phyloP scores from a whole-genome alignment of 1,139 yeast species.

The Yamadazyma atmosphaerica region DNA sequence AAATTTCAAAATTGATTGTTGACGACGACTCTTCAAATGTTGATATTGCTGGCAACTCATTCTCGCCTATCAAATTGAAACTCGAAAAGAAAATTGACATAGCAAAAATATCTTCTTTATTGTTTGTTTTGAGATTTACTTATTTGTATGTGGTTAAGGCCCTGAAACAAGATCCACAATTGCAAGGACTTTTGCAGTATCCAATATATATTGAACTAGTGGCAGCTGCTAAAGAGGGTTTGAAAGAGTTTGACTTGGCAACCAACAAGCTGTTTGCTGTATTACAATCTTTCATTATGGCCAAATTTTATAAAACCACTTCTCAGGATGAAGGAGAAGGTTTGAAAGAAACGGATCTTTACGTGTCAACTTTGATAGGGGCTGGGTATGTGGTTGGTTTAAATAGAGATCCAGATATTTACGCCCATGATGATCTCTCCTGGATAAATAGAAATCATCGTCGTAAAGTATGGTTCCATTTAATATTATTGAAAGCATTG shows the following conservation, averaged over 20 bases:
- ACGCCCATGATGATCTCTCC: slow-evolving; percentile 26
- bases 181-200: slow-evolving; percentile 13
- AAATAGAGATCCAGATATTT: slow-evolving; percentile 48
- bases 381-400: slow-evolving; percentile 52
- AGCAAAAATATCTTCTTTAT: slow-evolving; percentile 26
- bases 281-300: slow-evolving; percentile 44
- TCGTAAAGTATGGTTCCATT: slow-evolving; percentile 45
- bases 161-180: neutral
- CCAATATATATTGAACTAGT: slow-evolving; percentile 32
- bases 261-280: slow-evolving; percentile 45
- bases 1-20: slow-evolving; percentile 19
- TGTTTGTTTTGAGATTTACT: slow-evolving; percentile 27
- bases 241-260: slow-evolving; percentile 36
- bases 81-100: slow-evolving; percentile 27
- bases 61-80: slow-evolving; percentile 15
- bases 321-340: slow-evolving; percentile 41
- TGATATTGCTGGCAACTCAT: no score
- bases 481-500: slow-evolving; percentile 11
- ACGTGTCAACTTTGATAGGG: slow-evolving; percentile 31
- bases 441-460: slow-evolving; percentile 36
- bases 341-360: slow-evolving; percentile 19
- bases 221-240: slow-evolving; percentile 31
- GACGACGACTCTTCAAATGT: slow-evolving; percentile 4
- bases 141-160: slow-evolving; percentile 23
- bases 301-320: slow-evolving; percentile 25